Base-by-base conservation (phyloP, 1,284 basidiomycete species). In the Tranzscheliella williamsii region DNA sequence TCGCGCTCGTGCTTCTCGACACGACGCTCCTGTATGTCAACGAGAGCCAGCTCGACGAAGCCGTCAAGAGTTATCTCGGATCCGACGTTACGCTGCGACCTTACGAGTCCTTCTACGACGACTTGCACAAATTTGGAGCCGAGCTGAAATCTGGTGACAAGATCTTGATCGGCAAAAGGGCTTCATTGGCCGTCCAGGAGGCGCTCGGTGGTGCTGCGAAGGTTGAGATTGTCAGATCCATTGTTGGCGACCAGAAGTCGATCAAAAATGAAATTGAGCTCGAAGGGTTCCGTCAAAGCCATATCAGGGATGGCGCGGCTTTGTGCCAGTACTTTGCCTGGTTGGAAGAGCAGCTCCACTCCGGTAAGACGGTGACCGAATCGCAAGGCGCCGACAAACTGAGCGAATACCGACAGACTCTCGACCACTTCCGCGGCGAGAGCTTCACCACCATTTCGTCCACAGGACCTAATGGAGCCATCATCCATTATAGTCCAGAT, bases 361-460 rank as follows among this genome's bases (percentile, higher is more conserved):
- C 82, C 2, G 87, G 85, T 0, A 82, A 81, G n/a, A 82, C 83
- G 61, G 72, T 94, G 55, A 87, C 84, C 38, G 94, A 98, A 79
- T 87, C 85, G 55, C 83, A 91, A 56, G 95, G 84, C 8, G 88
- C 92, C 0, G 84, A 85, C 67, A 81, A 87, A 71, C 81, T 98
- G 37, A 87, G 91, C 79, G 80, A 84, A 52, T 95, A 85, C 72
- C 82, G 94, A 76, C 85, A 85, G 89, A 87, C 70, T 71, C 87
- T 84, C 32, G 84, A 85, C 21, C 75, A 86, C 34, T 98, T 91
- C 83, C 85, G 85, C 66, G 94, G 94, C 3, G 81, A 93, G 18
- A 93, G 90, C 4, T 98, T 98, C 78, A 81, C 84, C 1, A 96
- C 94, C 0, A 97, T 98, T 48, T 96, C 92, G 1, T 88, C 90